Conservation (phyloP, 495 filamentous ascomycete genomes). For the Xylaria cubensis region DNA sequence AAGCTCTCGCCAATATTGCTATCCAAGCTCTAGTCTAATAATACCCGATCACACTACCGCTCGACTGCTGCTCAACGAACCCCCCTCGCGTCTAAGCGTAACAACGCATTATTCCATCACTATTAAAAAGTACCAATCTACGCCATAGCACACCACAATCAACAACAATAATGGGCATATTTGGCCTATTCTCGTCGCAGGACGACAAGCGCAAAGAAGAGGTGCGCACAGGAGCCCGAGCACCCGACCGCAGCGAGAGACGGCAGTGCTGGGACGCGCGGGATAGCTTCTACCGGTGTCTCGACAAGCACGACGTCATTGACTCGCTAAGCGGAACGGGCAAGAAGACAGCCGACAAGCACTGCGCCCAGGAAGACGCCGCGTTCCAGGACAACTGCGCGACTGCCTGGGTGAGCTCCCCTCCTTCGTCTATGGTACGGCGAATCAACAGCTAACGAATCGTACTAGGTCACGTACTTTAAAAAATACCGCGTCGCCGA, state of each 20-base stretch:
- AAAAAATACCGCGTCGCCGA: slow-evolving; percentile 95
- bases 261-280: slow-evolving; percentile 84
- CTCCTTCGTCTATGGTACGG: neutral
- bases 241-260: slow-evolving; percentile 79
- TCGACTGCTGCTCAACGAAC: slow-evolving; percentile 3
- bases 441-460: neutral
- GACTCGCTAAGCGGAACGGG: slow-evolving; percentile 77
- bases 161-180: slow-evolving; percentile 50
- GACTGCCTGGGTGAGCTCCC: slow-evolving; percentile 72
- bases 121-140: neutral
- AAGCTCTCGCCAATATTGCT: neutral
- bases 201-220: slow-evolving; percentile 58
- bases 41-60: neutral
- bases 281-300: slow-evolving; percentile 83
- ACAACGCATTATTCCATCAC: neutral
- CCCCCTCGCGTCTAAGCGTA: neutral
- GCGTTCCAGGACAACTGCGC: slow-evolving; percentile 80
- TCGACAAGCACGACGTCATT: slow-evolving; percentile 80
- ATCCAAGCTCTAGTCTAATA: neutral
- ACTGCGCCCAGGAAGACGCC: slow-evolving; percentile 69
- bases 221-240: slow-evolving; percentile 66
- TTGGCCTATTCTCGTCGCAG: slow-evolving; percentile 50
- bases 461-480: slow-evolving; percentile 87
- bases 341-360: slow-evolving; percentile 64
- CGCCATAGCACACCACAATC: neutral